Evolutionary conservation across 192 early-diverging fungal genomes (phyloP).

Genomic region (Jimgerdemannia lactiflua): DNA sequence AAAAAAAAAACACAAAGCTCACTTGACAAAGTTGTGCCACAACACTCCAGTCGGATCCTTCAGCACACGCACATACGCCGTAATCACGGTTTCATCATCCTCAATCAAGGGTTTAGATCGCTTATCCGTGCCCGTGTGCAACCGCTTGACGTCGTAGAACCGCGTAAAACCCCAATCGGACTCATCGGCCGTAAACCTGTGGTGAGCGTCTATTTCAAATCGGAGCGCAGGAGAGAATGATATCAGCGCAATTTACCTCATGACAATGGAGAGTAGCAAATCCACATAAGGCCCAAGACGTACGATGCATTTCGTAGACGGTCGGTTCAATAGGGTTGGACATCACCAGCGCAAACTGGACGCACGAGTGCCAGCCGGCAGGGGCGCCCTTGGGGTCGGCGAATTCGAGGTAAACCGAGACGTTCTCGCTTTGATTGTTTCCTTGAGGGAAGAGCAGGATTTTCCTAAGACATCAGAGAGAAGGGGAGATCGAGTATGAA

Average conservation of each 20-base stretch:
- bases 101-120: constrained; percentile 60
- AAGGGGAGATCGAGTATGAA: background rate
- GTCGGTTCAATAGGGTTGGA: constrained; percentile 70
- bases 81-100: constrained; percentile 60
- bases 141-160: constrained; percentile 55
- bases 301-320: constrained; percentile 46
- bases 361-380: constrained; percentile 79
- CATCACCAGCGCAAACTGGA: constrained; percentile 75
- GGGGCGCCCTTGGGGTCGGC: constrained; percentile 59
- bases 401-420: constrained; percentile 88
- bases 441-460: constrained; percentile 89
- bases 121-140: constrained; percentile 35
- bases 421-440: constrained; percentile 63
- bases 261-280: background rate
- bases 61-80: constrained; percentile 71
- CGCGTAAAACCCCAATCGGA: constrained; percentile 96
- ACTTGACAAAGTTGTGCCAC: constrained; percentile 94
- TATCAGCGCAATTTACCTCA: background rate
- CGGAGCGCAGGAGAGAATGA: background rate
- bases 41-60: constrained; percentile 89
- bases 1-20: constrained; percentile 8
- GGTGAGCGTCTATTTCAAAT: constrained; percentile 49
- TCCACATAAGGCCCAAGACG: constrained; percentile 9
- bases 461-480: constrained; percentile 50
- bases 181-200: constrained; percentile 81